These are phyloP conservation scores for Wickerhamiella nectarea DNA, from an alignment of 805 yeast genomes.

Conservation along the genomic window DNA sequence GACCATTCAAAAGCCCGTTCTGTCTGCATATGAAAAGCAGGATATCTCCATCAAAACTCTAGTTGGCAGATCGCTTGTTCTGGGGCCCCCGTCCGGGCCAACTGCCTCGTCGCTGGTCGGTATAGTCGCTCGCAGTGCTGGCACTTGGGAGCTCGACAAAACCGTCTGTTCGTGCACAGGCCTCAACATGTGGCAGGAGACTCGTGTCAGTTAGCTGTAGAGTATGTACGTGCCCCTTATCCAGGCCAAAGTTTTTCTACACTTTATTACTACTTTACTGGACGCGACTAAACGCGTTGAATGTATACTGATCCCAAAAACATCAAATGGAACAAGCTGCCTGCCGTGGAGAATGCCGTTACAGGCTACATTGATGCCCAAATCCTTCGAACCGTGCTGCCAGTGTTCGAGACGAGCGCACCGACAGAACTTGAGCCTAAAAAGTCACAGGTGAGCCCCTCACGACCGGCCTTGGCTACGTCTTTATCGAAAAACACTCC, in stretches of 20 bases:
- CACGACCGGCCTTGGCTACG: no score
- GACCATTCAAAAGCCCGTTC: background rate
- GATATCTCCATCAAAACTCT: constrained; percentile 9
- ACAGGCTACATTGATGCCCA: no score
- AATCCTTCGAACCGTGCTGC: no score
- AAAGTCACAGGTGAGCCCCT: no score
- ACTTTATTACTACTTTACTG: no score
- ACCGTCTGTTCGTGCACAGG: constrained; percentile 91
- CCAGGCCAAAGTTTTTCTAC: background rate
- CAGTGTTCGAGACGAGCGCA: no score
- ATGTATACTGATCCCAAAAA: no score
- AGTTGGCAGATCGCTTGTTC: constrained; percentile 19
- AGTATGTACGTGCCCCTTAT: background rate
- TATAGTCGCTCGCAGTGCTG: constrained; percentile 91
- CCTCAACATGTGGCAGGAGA: constrained; percentile 88
- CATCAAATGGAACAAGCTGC: no score
- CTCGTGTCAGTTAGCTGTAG: background rate
- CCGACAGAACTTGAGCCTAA: no score
- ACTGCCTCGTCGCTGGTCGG: constrained; percentile 41
- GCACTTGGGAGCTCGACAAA: constrained; percentile 92
- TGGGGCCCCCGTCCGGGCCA: constrained; percentile 11
- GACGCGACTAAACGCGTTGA: no score
- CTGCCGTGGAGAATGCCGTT: no score
- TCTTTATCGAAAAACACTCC: no score
- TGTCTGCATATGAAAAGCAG: background rate